These are phyloP conservation scores for Knufia fluminis DNA, from an alignment of 2,329 filamentous ascomycete species.

Conservation along the genomic window DNA sequence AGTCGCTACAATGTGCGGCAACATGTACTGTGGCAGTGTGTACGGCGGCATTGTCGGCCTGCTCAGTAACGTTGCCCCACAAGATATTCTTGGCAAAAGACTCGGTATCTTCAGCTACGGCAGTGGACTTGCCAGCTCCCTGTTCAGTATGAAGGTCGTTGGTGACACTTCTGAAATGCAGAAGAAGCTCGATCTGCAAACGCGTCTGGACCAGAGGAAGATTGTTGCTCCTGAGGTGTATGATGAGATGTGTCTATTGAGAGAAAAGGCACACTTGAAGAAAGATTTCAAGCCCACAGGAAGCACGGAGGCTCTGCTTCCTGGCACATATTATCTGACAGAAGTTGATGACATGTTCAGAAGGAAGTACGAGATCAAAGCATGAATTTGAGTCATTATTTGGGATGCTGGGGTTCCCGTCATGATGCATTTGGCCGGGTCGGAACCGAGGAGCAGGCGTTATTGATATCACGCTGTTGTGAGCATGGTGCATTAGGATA, in stretches of 20 bases:
- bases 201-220: slow-evolving; percentile 56
- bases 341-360: slow-evolving; percentile 81
- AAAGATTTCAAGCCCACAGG: slow-evolving; percentile 67
- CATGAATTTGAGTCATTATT: slow-evolving; percentile 35
- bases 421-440: too few species aligned
- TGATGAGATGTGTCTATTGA: slow-evolving; percentile 70
- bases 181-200: slow-evolving; percentile 60
- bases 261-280: slow-evolving; percentile 74
- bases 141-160: slow-evolving; percentile 57
- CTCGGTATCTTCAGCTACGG: slow-evolving; percentile 72
- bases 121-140: slow-evolving; percentile 64
- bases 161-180: slow-evolving; percentile 60
- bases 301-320: slow-evolving; percentile 54
- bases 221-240: slow-evolving; percentile 63
- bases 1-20: slow-evolving; percentile 65
- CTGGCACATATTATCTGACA: slow-evolving; percentile 68
- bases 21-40: slow-evolving; percentile 55
- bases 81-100: slow-evolving; percentile 60
- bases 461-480: slow-evolving; percentile 7
- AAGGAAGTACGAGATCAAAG: slow-evolving; percentile 67
- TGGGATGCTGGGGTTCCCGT: too few species aligned
- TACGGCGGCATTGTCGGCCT: slow-evolving; percentile 50
- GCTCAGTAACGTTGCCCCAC: slow-evolving; percentile 54
- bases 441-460: slow-evolving; percentile 10
- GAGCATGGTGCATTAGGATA: neutral